Base-by-base conservation (phyloP, 768 basidiomycete genomes). In the Agaricus subrufescens region DNA sequence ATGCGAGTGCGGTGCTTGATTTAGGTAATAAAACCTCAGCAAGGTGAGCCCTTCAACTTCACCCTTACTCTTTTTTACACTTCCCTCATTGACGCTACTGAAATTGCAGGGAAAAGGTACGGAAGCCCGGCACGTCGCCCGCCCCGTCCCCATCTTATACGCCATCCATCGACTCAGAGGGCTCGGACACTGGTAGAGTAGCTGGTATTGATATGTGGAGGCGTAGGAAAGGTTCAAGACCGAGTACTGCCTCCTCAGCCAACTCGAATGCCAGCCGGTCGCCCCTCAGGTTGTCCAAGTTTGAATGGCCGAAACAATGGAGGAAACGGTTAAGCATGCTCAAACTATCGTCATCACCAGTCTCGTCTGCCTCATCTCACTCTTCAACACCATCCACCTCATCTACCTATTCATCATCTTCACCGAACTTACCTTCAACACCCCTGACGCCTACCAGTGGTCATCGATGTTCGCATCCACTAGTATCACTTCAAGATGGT, bases 291-390 rank as follows among this genome's bases (percentile, higher is more conserved):
- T 27, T 31, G 11, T 50, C 55, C 26, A 56, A 50, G 34, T 38
- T 56, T 31, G 55, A 56, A 3, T 50, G 55, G 55, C 47, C 40
- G 11, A 49, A 39, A 29, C 55, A 50, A 19, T 56, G 55, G 55
- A 31, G 46, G 14, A 56, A 38, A 29, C 55, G 55, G 14, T 29
- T 56, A 38, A 56, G 55, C 29, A 30, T 43, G 3, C 44, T 40
- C 14, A 49, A 37, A 23, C 7, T 42, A 11, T 15, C 54, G 2
- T 37, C 55, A 19, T 47, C 54, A 19, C 15, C 38, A 23, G 14
- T 29, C 14, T 46, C 55, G 15, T 3, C 34, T 25, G 30, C 12
- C n/a, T 50, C 48, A 8, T 38, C 34, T 8, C 46, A 26, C 14
- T 50, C 48, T 11, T 50, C 48, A 6, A 37, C 48, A 38, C 34